These are phyloP conservation scores for Talaromyces sp. DNA, from an alignment of 2,329 filamentous ascomycete species.

Conservation along the genomic window DNA sequence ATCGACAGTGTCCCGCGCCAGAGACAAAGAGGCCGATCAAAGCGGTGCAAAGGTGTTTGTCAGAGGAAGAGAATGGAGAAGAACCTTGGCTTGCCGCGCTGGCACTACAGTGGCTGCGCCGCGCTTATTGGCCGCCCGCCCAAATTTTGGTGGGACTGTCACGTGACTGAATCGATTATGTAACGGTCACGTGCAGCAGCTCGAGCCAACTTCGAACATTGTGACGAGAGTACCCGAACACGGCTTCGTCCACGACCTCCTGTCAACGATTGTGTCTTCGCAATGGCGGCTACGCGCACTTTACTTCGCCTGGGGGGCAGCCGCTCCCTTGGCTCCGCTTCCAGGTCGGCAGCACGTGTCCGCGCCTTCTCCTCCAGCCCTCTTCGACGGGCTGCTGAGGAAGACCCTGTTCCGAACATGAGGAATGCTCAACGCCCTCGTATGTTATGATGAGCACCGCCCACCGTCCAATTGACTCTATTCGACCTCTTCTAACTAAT, in stretches of 20 bases:
- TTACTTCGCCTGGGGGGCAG: slow-evolving; percentile 38
- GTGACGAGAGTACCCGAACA: neutral
- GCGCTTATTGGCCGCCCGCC: neutral
- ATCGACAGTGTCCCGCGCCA: neutral
- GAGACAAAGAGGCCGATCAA: neutral
- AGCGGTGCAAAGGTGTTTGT: slow-evolving; percentile 1
- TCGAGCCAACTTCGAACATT: slow-evolving; percentile 7
- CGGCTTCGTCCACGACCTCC: neutral
- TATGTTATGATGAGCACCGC: slow-evolving; percentile 27
- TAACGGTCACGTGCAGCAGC: slow-evolving; percentile 5
- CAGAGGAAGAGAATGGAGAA: slow-evolving; percentile 14
- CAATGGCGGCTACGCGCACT: slow-evolving; percentile 41
- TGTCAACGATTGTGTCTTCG: slow-evolving; percentile 14
- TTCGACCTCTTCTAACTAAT: slow-evolving; percentile 3
- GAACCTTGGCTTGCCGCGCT: slow-evolving; percentile 12
- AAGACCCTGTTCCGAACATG: slow-evolving; percentile 50
- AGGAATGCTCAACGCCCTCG: slow-evolving; percentile 52
- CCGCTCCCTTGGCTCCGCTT: slow-evolving; percentile 31
- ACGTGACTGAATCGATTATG: slow-evolving; percentile 4
- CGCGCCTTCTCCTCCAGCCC: slow-evolving; percentile 36
- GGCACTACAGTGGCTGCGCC: slow-evolving; percentile 9
- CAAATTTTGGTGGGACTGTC: neutral
- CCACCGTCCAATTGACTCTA: slow-evolving; percentile 2
- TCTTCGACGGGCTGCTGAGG: slow-evolving; percentile 38
- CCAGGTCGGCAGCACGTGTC: slow-evolving; percentile 26